phyloP scores from a whole-genome alignment of 2,329 filamentous ascomycete genomes.

The Ophiostoma triangulosporum region DNA sequence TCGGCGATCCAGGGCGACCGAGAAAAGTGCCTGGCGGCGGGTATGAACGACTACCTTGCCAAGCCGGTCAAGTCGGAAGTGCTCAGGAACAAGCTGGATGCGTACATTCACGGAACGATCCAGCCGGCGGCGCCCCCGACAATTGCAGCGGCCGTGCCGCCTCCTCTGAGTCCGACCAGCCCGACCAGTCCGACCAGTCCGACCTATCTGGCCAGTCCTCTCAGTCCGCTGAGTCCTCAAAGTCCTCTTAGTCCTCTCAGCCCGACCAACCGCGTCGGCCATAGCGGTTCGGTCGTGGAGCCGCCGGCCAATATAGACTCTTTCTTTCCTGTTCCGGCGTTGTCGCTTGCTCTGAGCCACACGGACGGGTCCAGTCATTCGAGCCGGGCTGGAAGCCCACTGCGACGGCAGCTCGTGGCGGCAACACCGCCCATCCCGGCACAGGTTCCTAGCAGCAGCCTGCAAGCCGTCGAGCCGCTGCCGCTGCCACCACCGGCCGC shows the following conservation, averaged over 20 bases:
- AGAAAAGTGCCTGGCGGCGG: slow-evolving; percentile 87
- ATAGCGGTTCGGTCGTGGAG: neutral
- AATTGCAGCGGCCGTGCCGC: slow-evolving; percentile 6
- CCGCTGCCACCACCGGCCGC: neutral
- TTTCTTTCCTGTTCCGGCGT: neutral
- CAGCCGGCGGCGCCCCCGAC: slow-evolving; percentile 18
- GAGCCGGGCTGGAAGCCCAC: neutral
- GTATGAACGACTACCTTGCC: slow-evolving; percentile 95
- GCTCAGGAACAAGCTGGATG: slow-evolving; percentile 66
- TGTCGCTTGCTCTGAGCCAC: neutral
- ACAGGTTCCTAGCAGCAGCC: neutral
- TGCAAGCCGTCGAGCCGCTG: neutral
- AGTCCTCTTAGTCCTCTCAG: neutral
- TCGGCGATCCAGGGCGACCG: slow-evolving; percentile 87
- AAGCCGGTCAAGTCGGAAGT: slow-evolving; percentile 88
- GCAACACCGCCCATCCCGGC: neutral
- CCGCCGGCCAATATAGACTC: neutral
- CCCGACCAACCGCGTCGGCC: neutral
- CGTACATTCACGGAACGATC: slow-evolving; percentile 31
- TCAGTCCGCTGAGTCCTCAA: neutral
- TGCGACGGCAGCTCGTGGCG: neutral
- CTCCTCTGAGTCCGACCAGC: neutral
- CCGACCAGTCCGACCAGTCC: neutral
- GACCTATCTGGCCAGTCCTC: neutral
- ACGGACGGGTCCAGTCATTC: neutral